These are phyloP conservation scores for Anaeromyces robustus DNA, from an alignment of 192 early-diverging fungal genomes.

Conservation along the genomic window DNA sequence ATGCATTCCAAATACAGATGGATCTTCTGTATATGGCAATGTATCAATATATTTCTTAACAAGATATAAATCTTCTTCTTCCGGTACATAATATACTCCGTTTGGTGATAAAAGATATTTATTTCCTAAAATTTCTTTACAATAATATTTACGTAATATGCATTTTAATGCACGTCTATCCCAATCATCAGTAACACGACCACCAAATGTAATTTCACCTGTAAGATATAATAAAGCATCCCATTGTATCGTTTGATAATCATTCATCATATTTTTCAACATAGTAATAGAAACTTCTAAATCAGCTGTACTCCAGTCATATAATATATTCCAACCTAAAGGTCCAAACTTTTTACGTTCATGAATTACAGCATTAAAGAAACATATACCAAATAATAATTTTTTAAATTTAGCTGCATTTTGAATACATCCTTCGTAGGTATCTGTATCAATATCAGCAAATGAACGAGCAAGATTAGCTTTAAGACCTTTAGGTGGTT, in stretches of 20 bases:
- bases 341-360: conserved; percentile 47
- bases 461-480: conserved; percentile 41
- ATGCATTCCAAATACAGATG: conserved; percentile 48
- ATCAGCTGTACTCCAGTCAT: conserved; percentile 41
- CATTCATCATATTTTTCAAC: conserved; percentile 16
- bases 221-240: conserved; percentile 28
- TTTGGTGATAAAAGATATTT: conserved; percentile 28
- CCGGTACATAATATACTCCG: conserved; percentile 36
- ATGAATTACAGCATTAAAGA: conserved; percentile 48
- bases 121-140: conserved; percentile 26
- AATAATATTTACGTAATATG: conserved; percentile 32
- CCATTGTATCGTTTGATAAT: conserved; percentile 31
- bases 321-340: conserved; percentile 34
- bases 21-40: conserved; percentile 39
- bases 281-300: conserved; percentile 9
- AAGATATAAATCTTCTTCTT: conserved; percentile 23
- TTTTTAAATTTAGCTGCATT: conserved; percentile 26
- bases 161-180: conserved; percentile 33
- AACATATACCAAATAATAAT: conserved; percentile 43
- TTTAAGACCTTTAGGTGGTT: conserved; percentile 42
- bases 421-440: not conserved
- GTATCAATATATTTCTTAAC: conserved; percentile 33
- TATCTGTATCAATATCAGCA: conserved; percentile 21
- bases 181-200: conserved; percentile 48
- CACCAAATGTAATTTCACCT: conserved; percentile 49